These are phyloP conservation scores for Dothidotthia symphoricarpi DNA, from an alignment of 2,329 filamentous ascomycete genomes.

Conservation along the genomic window DNA sequence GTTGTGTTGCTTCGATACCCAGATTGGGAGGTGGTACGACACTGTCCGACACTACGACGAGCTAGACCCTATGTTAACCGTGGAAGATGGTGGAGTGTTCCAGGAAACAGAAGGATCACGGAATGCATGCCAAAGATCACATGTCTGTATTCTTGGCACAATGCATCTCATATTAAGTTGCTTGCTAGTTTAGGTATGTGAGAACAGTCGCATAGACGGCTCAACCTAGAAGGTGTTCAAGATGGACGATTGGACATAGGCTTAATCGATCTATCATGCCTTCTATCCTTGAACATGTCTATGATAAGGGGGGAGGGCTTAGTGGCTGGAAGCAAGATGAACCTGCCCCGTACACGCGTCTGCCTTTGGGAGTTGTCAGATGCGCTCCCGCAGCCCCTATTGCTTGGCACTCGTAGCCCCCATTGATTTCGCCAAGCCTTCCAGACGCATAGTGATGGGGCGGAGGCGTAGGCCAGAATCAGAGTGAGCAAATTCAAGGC, in stretches of 20 bases:
- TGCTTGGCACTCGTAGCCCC: conserved; percentile 9
- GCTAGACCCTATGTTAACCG: conserved; percentile 25
- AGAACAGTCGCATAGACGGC: conserved; percentile 14
- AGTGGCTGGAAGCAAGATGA: conserved; percentile 13
- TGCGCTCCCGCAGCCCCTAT: conserved; percentile 1
- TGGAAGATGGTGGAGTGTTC: conserved; percentile 17
- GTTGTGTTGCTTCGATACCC: conserved; percentile 24
- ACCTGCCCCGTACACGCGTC: conserved; percentile 9
- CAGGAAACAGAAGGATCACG: conserved; percentile 17
- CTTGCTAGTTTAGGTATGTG: conserved; percentile 38
- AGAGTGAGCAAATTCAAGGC: conserved; percentile 13
- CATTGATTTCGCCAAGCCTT: conserved; percentile 14
- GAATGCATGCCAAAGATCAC: conserved; percentile 16
- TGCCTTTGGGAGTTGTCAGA: conserved; percentile 5
- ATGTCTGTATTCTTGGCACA: conserved; percentile 25
- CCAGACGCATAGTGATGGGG: conserved; percentile 14
- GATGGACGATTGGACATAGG: conserved; percentile 16
- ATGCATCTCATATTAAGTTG: conserved; percentile 29
- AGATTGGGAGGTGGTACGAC: conserved; percentile 34
- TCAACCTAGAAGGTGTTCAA: conserved; percentile 15
- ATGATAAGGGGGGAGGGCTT: conserved; percentile 14
- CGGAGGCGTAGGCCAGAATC: conserved; percentile 10
- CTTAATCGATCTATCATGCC: conserved; percentile 18
- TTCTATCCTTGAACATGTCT: conserved; percentile 17
- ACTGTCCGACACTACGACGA: conserved; percentile 22